Evolutionary conservation across 2,329 filamentous ascomycete species (phyloP), one percentile per base, ranked within the genome.

Genomic region (Epichloe amarillans): DNA sequence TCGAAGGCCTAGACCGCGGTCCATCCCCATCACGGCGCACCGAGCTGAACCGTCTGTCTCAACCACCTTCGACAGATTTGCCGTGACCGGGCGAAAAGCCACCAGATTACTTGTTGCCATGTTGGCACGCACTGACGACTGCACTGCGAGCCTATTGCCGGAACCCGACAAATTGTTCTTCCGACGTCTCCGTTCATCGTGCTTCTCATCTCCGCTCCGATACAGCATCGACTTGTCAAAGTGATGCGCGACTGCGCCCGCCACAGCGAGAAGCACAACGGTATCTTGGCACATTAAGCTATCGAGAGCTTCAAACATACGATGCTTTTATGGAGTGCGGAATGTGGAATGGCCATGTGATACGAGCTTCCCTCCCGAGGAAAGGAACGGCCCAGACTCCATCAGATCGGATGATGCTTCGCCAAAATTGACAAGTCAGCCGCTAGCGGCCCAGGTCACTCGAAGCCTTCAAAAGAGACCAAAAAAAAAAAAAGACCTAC

Each of bases 361-460:
- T 39, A 5, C 38, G 43, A 41, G 19, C 19, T 37, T 19, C 33
- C 11, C n/a, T 39, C 26, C 33, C 10, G 23, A 23, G 23, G 23
- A 23, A 15, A 11, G 10, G 23, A 50, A n/a, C 19, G n/a, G 3
- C 40, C 37, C 30, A 38, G 8, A n/a, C n/a, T 10, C 17, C 46
- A 23, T 19, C 47, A 30, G 36, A 37, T 26, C 15, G 21, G 30
- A 53, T 45, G 40, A 53, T 53, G 47, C 48, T 50, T 40, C 21
- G 33, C 38, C 15, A 19, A 23, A 4, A 38, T 23, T 42, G 33
- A 45, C 36, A 35, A 33, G 15, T 10, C n/a, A 26, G 45, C 39
- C 48, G 48, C 26, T 14, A 19, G 12, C 26, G 51, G 47, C 51
- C 26, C 30, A 23, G n/a, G 21, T 19, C 8, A 7, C 10, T 41